A percentile compares a stretch with the other conserved stretches of the same genome.
phyloP scores from a whole-genome alignment of 2,329 filamentous ascomycete genomes.

The Curvularia spicifera region DNA sequence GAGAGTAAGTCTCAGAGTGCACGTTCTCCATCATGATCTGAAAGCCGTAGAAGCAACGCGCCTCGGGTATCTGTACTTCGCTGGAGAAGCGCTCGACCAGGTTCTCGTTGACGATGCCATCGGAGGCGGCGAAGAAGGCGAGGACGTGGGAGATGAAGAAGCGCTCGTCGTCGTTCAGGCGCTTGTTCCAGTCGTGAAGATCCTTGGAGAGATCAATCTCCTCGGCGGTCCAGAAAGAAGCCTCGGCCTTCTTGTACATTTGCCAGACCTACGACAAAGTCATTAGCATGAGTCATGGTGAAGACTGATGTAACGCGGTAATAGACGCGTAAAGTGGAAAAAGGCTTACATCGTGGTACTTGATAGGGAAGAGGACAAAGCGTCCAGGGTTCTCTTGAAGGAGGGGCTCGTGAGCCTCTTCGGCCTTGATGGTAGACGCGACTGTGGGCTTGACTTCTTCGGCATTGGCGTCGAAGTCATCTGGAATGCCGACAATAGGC shows the following conservation, averaged over 20 bases:
- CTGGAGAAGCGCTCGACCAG: conserved; percentile 95
- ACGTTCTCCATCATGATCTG: conserved; percentile 99
- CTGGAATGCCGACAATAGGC: conserved; percentile 59
- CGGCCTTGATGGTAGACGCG: conserved; percentile 62
- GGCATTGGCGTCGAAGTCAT: conserved; percentile 48
- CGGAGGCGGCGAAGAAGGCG: conserved; percentile 97
- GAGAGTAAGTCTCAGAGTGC: conserved; percentile 98
- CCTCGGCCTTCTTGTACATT: conserved; percentile 99
- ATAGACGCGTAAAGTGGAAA: conserved; percentile 49
- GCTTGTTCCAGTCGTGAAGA: conserved; percentile 98
- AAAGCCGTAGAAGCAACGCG: conserved; percentile 99
- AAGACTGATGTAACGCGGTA: conserved; percentile 65
- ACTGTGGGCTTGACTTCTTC: conserved; percentile 59
- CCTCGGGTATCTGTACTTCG: conserved; percentile 96
- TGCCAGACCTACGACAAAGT: conserved; percentile 82
- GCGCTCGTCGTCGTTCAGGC: conserved; percentile 92
- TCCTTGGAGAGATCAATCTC: conserved; percentile 99
- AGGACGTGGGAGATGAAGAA: conserved; percentile 99
- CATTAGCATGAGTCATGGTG: conserved; percentile 35
- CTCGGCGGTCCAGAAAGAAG: conserved; percentile 99
- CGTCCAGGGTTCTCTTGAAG: conserved; percentile 94
- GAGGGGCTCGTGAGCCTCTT: conserved; percentile 85
- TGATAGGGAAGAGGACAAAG: conserved; percentile 98
- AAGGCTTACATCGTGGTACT: conserved; percentile 92
- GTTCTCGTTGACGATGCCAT: conserved; percentile 99